These are phyloP conservation scores for Dichotomopilus funicola DNA, from an alignment of 2,329 filamentous ascomycete species.

Conservation along the genomic window DNA sequence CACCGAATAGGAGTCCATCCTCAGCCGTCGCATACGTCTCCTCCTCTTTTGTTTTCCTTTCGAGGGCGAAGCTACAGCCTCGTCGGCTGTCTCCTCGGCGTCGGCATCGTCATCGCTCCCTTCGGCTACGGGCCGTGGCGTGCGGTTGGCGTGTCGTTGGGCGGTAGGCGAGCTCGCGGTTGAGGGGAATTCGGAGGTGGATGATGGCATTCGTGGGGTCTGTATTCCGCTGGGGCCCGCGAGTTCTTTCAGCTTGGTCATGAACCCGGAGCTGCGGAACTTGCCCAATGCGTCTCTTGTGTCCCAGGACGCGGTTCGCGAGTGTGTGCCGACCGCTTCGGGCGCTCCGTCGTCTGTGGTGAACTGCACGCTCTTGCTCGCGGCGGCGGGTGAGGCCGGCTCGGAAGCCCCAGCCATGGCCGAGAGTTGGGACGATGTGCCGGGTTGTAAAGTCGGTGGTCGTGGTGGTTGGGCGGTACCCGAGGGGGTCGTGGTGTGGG, in stretches of 20 bases:
- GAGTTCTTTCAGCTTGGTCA: constrained; percentile 72
- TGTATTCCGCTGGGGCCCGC: constrained; percentile 43
- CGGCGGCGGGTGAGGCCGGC: constrained; percentile 33
- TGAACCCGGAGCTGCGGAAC: constrained; percentile 59
- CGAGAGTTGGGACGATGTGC: constrained; percentile 15
- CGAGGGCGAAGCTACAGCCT: constrained; percentile 44
- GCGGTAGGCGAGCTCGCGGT: constrained; percentile 43
- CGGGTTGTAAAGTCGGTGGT: constrained; percentile 18
- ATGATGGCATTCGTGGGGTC: constrained; percentile 19
- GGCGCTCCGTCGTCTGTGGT: constrained; percentile 46
- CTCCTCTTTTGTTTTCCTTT: constrained; percentile 56
- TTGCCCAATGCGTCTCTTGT: constrained; percentile 55
- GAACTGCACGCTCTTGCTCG: constrained; percentile 70
- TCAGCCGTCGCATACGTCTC: constrained; percentile 49
- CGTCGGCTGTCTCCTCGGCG: constrained; percentile 80
- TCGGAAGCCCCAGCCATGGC: constrained; percentile 23
- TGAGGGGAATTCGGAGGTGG: constrained; percentile 32
- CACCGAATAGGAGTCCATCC: constrained; percentile 52
- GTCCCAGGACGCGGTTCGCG: constrained; percentile 59
- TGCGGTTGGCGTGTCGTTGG: constrained; percentile 33
- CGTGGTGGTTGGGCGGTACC: constrained; percentile 3
- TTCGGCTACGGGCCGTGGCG: constrained; percentile 39
- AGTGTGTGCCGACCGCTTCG: constrained; percentile 46
- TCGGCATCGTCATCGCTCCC: constrained; percentile 70
- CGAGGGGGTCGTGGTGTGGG: constrained; percentile 10